phyloP scores from a whole-genome alignment of 495 filamentous ascomycete genomes.

The Penicillium dipodomyicola region DNA sequence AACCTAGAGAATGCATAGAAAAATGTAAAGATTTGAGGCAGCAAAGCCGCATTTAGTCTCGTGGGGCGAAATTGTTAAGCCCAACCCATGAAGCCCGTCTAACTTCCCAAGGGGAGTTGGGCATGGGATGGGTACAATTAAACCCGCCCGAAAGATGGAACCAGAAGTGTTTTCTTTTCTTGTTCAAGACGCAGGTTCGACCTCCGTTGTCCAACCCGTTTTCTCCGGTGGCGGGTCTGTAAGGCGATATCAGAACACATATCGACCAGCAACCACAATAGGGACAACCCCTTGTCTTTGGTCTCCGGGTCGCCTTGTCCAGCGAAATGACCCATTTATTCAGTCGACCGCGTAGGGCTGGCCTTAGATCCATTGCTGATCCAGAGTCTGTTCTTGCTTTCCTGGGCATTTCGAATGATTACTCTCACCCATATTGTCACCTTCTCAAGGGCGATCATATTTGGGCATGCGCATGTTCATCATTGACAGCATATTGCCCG shows the following conservation, averaged over 20 bases:
- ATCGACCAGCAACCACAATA: neutral
- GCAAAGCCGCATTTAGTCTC: neutral
- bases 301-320: neutral
- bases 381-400: neutral
- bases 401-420: neutral
- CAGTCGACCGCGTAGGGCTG: neutral
- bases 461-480: conserved; percentile 79
- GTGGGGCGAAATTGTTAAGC: neutral
- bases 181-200: neutral
- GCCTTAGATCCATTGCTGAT: neutral
- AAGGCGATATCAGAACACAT: neutral
- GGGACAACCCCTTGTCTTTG: neutral
- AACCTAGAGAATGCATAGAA: neutral
- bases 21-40: neutral
- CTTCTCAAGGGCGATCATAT: conserved; percentile 54
- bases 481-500: conserved; percentile 78
- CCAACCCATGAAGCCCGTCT: neutral
- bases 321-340: neutral
- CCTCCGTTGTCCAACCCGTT: neutral
- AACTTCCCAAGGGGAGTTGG: neutral
- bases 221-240: neutral
- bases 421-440: neutral
- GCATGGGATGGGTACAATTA: neutral
- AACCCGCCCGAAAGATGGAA: neutral
- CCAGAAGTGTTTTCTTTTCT: neutral